Base-by-base conservation (phyloP, 768 basidiomycete genomes). In the Symmetrospora coprosmae region DNA sequence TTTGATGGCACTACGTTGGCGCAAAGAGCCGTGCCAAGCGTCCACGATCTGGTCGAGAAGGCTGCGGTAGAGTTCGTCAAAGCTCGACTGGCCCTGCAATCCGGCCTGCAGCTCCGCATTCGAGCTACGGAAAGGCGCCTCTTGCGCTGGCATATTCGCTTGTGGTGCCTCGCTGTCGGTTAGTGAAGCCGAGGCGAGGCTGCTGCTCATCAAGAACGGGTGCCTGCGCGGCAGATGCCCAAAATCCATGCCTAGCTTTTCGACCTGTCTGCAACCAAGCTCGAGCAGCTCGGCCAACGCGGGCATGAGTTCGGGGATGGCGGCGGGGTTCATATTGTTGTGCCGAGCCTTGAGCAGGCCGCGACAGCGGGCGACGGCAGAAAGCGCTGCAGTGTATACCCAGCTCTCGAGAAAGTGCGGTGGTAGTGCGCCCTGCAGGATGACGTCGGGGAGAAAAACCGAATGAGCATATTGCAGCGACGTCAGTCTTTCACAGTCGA, bases 361-460 rank as follows among this genome's bases (percentile, higher is more conserved):
- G 64, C 86, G 83, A 66, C 84, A 86, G 65, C 83, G 82, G 13
- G 87, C 82, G 27, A 89, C 81, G 41, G 84, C 81, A 64, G 83
- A 87, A 41, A 91, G 76, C 19, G 87, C 82, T 0, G 90, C 87
- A 17, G 86, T 87, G 72, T 88, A 96, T 33, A 80, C 84, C 94
- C 94, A 99, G 0, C 86, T 84, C 70, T 94, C 87, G 33, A 94
- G 76, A 70, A 92, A 94, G 68, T 83, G 80, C 17, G 75, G 74
- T 0, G 72, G 69, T 1, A 74, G 69, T 13, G 67, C 64, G 31
- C 43, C 63, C 73, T 74, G 56, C n/a, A n/a, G n/a, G n/a, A n/a
- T n/a, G n/a, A n/a, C n/a, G n/a, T n/a, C n/a, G n/a, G n/a, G n/a
- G n/a, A n/a, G n/a, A n/a, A n/a, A n/a, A n/a, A n/a, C n/a, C 49